Evolutionary conservation across 768 basidiomycete genomes (phyloP).

Genomic region (Hydnomerulius pinastri): DNA sequence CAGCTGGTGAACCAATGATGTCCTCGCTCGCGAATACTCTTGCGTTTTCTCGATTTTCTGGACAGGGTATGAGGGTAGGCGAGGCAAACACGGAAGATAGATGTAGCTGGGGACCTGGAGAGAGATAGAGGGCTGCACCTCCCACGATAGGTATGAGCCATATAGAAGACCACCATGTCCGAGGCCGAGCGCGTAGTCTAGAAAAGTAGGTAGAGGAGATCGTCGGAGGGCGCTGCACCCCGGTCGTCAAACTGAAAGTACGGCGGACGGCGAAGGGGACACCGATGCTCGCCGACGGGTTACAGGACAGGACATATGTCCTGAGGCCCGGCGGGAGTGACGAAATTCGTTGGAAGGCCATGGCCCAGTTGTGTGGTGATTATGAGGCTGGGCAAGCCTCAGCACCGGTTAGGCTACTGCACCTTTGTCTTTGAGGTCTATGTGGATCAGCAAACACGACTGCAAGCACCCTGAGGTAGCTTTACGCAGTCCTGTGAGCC

Average conservation of each 20-base stretch:
- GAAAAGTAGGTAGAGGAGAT: slow-evolving; percentile 7
- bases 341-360: slow-evolving; percentile 23
- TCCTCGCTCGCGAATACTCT: slow-evolving; percentile 25
- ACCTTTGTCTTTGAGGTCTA: no score
- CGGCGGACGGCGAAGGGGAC: slow-evolving; percentile 18
- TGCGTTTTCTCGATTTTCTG: slow-evolving; percentile 11
- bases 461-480: no score
- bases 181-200: slow-evolving; percentile 29
- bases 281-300: neutral
- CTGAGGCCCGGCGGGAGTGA: slow-evolving; percentile 28
- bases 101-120: slow-evolving; percentile 42
- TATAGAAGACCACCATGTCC: slow-evolving; percentile 26
- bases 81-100: slow-evolving; percentile 53
- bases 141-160: slow-evolving; percentile 63
- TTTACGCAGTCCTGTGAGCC: no score
- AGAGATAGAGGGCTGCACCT: slow-evolving; percentile 53
- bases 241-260: slow-evolving; percentile 17
- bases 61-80: slow-evolving; percentile 49
- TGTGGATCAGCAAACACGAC: no score
- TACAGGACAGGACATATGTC: slow-evolving; percentile 20
- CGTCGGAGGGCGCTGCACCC: slow-evolving; percentile 11
- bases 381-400: no score
- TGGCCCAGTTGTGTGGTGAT: no score
- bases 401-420: no score
- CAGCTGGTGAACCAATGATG: slow-evolving; percentile 69